Conservation (phyloP, 805 yeast species). For the Ogataea populi-albae region DNA sequence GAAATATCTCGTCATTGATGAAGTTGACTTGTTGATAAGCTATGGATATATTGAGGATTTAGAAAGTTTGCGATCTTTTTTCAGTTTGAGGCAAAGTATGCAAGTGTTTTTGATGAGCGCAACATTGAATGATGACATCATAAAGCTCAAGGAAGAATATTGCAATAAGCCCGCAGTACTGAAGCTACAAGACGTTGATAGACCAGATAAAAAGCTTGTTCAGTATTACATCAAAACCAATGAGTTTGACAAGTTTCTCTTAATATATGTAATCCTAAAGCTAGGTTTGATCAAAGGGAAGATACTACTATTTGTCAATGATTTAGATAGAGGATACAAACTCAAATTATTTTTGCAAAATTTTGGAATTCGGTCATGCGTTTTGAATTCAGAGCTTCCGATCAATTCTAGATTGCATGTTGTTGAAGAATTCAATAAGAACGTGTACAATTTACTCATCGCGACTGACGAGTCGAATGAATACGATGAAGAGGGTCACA, state of each 20-base stretch:
- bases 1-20: conserved; percentile 81
- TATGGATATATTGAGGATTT: conserved; percentile 91
- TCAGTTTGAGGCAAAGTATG: conserved; percentile 70
- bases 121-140: conserved; percentile 83
- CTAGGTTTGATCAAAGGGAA: conserved; percentile 86
- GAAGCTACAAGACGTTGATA: conserved; percentile 66
- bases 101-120: conserved; percentile 97
- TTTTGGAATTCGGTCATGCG: conserved; percentile 86
- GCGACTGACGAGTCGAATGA: conserved; percentile 91
- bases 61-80: conserved; percentile 53
- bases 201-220: conserved; percentile 54
- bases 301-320: conserved; percentile 85
- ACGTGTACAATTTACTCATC: conserved; percentile 79
- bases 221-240: conserved; percentile 85
- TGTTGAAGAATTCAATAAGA: conserved; percentile 91
- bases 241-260: conserved; percentile 87
- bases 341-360: conserved; percentile 88
- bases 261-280: conserved; percentile 90
- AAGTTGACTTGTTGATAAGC: conserved; percentile 85
- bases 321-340: conserved; percentile 92
- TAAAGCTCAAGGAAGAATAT: conserved; percentile 68
- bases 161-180: conserved; percentile 83
- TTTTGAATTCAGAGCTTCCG: conserved; percentile 89
- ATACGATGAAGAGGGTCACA: conserved; percentile 43
- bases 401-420: conserved; percentile 90